Percentiles rank a stretch among this genome's conserved stretches.
phyloP scores from a whole-genome alignment of 2,329 filamentous ascomycete genomes.

The Aspergillus terreus region DNA sequence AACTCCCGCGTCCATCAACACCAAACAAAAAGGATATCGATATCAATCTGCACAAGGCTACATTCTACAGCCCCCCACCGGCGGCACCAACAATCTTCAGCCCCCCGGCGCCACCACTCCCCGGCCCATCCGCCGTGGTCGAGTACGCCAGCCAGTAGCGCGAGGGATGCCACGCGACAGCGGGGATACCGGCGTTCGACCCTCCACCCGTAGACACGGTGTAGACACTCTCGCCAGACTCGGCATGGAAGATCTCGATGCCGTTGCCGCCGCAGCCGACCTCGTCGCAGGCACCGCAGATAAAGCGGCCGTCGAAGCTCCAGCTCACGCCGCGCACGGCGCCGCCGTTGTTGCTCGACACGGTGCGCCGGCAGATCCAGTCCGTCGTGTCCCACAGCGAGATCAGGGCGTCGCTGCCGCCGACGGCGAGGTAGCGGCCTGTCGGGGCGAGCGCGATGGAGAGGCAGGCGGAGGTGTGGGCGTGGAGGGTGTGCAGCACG shows the following conservation, averaged over 20 bases:
- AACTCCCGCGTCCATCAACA: neutral
- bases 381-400: constrained; percentile 51
- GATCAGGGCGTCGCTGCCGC: constrained; percentile 48
- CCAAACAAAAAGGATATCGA: neutral
- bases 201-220: constrained; percentile 39
- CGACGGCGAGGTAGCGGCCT: constrained; percentile 47
- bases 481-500: constrained; percentile 43
- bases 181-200: constrained; percentile 38
- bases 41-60: neutral
- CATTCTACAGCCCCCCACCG: constrained; percentile 32
- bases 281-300: constrained; percentile 48
- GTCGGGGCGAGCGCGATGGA: constrained; percentile 45
- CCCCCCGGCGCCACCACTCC: constrained; percentile 36
- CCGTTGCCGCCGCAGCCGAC: constrained; percentile 40
- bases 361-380: constrained; percentile 48
- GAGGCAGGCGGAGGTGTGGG: constrained; percentile 48
- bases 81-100: constrained; percentile 48
- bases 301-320: constrained; percentile 49
- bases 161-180: constrained; percentile 49
- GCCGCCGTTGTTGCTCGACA: constrained; percentile 43
- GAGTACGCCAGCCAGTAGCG: constrained; percentile 50
- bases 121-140: constrained; percentile 39
- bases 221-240: constrained; percentile 47
- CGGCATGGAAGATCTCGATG: constrained; percentile 49
- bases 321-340: constrained; percentile 47